phyloP scores from a whole-genome alignment of 768 basidiomycete species.

The Paxillus rubicundulus region DNA sequence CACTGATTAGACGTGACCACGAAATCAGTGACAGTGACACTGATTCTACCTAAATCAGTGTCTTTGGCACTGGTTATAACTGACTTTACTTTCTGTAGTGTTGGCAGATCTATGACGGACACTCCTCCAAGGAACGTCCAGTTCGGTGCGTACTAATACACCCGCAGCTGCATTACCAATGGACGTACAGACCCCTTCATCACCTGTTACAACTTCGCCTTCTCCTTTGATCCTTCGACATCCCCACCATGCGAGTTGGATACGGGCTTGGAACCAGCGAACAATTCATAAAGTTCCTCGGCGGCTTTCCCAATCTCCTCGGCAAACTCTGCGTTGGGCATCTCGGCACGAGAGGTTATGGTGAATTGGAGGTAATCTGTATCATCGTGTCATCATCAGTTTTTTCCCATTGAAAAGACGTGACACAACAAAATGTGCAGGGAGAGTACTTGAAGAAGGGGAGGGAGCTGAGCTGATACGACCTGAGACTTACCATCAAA shows the following conservation, averaged over 20 bases:
- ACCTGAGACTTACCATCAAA: slow-evolving; percentile 54
- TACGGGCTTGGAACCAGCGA: slow-evolving; percentile 20
- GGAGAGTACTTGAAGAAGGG: neutral
- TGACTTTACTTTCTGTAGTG: too few species aligned
- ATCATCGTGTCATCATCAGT: slow-evolving; percentile 2
- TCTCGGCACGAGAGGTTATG: slow-evolving; percentile 80
- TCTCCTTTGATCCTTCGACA: neutral
- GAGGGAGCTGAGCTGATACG: slow-evolving; percentile 5
- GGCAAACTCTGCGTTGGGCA: slow-evolving; percentile 75
- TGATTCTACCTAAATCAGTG: too few species aligned
- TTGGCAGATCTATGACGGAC: too few species aligned
- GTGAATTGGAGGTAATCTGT: slow-evolving; percentile 82
- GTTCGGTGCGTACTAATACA: too few species aligned
- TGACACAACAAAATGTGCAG: neutral
- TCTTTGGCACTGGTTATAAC: too few species aligned
- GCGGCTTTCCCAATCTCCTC: slow-evolving; percentile 63
- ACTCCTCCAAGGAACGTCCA: too few species aligned
- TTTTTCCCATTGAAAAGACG: neutral
- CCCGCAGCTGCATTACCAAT: too few species aligned
- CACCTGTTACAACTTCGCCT: slow-evolving; percentile 19
- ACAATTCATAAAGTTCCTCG: slow-evolving; percentile 69
- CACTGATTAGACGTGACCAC: too few species aligned
- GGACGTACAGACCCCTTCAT: too few species aligned
- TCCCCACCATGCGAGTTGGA: neutral
- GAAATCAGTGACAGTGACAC: too few species aligned